A percentile compares a stretch with the other conserved stretches of the same genome.
Evolutionary conservation across 225 moss, liverwort and hornwort genomes (phyloP).

Genomic region (Pseudoscleropodium purum): DNA sequence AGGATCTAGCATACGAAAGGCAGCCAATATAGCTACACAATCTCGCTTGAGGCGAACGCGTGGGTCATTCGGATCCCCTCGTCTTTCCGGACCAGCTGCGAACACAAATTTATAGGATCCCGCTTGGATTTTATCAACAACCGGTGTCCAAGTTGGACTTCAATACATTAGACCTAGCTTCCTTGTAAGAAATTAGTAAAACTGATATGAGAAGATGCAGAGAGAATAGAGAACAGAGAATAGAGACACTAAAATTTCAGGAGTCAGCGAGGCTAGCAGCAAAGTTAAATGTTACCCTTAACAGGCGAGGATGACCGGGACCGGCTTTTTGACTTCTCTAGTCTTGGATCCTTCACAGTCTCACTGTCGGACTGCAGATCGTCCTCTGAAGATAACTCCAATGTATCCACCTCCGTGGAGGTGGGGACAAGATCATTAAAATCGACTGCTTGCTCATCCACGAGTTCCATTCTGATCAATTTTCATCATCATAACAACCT

Average conservation of each 20-base stretch:
- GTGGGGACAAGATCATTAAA: slow-evolving; percentile 77
- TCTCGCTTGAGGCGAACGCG: slow-evolving; percentile 73
- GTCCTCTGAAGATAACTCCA: slow-evolving; percentile 13
- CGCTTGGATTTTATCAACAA: background rate
- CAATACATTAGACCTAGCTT: background rate
- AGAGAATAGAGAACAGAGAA: background rate
- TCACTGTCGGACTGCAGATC: slow-evolving; percentile 3
- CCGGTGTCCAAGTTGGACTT: background rate
- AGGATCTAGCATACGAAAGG: slow-evolving; percentile 50
- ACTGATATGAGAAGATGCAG: background rate
- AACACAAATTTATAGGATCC: background rate
- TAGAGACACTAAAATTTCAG: background rate
- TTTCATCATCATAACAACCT: background rate
- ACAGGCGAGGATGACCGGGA: slow-evolving; percentile 38
- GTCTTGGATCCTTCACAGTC: slow-evolving; percentile 1
- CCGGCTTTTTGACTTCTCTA: slow-evolving; percentile 21
- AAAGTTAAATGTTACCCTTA: slow-evolving; percentile 16
- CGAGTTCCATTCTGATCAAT: slow-evolving; percentile 44
- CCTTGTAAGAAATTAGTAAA: background rate
- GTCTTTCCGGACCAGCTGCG: slow-evolving; percentile 37
- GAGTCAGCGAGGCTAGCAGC: background rate
- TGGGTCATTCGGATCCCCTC: slow-evolving; percentile 69
- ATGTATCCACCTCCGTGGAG: background rate
- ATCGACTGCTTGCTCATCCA: slow-evolving; percentile 62
- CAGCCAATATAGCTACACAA: slow-evolving; percentile 75